Conservation (phyloP, 1,284 basidiomycete genomes). For the Lignosus rhinocerotis region DNA sequence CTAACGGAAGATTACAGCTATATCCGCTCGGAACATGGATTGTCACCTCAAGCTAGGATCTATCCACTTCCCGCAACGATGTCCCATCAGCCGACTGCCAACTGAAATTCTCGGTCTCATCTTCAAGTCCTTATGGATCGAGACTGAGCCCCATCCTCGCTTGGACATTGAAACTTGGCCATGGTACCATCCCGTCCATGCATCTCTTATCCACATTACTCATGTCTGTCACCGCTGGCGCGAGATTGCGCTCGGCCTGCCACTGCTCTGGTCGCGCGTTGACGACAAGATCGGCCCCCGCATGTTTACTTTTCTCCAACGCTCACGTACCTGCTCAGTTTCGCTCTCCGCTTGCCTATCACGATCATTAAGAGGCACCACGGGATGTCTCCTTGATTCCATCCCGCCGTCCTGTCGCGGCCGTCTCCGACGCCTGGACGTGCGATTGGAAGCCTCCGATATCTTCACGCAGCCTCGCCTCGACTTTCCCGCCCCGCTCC, state of each 20-base stretch:
- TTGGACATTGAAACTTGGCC: slow-evolving; percentile 17
- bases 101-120: slow-evolving; percentile 11
- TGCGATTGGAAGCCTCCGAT: slow-evolving; percentile 7
- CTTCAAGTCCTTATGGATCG: slow-evolving; percentile 6
- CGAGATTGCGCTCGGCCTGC: slow-evolving; percentile 10
- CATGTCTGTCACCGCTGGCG: slow-evolving; percentile 15
- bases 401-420: neutral
- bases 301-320: slow-evolving; percentile 6
- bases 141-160: slow-evolving; percentile 8
- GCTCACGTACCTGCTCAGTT: slow-evolving; percentile 6
- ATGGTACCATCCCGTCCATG: slow-evolving; percentile 1
- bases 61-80: neutral
- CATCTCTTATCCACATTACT: slow-evolving; percentile 7
- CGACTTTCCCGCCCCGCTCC: slow-evolving; percentile 7
- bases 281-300: slow-evolving; percentile 2
- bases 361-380: neutral
- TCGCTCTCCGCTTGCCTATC: slow-evolving; percentile 8
- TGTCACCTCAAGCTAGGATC: neutral
- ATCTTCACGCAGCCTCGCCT: slow-evolving; percentile 10
- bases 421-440: slow-evolving; percentile 11
- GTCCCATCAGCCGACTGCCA: neutral
- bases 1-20: neutral
- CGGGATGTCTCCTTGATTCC: neutral
- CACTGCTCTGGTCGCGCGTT: slow-evolving; percentile 11
- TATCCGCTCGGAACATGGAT: neutral